A percentile compares a stretch with the other conserved stretches of the same genome.
Conservation (phyloP, 2,329 filamentous ascomycete genomes). For the Lasiodiplodia theobromae region DNA sequence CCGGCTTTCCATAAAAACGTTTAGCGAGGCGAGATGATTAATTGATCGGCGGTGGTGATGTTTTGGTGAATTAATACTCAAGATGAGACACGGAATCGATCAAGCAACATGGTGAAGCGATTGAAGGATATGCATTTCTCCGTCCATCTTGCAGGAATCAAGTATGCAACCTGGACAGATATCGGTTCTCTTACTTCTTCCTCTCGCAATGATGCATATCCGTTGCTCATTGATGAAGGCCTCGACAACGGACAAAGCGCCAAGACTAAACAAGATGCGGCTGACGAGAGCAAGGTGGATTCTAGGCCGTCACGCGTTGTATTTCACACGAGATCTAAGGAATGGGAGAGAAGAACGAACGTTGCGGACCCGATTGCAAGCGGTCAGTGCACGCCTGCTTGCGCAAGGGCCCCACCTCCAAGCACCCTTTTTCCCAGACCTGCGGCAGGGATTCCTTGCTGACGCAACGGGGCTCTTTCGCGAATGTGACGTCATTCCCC, state of each 20-base stretch:
- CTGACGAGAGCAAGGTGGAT: not conserved
- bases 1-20: not conserved
- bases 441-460: conserved; percentile 11
- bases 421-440: not conserved
- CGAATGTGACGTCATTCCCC: conserved; percentile 7
- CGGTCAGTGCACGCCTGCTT: not conserved
- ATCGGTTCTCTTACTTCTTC: conserved; percentile 9
- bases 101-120: not conserved
- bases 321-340: not conserved
- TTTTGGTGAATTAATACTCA: conserved; percentile 8
- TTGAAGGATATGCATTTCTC: not conserved
- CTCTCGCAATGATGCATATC: not conserved
- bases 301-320: not conserved
- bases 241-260: not conserved
- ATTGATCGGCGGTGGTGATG: not conserved
- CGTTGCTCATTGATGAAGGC: not conserved
- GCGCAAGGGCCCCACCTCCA: conserved; percentile 1
- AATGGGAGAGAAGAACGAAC: conserved; percentile 4
- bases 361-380: not conserved
- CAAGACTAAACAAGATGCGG: not conserved
- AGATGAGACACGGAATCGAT: conserved; percentile 15
- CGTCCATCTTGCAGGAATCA: not conserved
- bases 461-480: not conserved
- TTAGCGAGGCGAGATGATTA: conserved; percentile 1
- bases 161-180: conserved; percentile 12